Evolutionary conservation across 768 basidiomycete genomes (phyloP).

Genomic region (Lepiota brunneoincarnata): DNA sequence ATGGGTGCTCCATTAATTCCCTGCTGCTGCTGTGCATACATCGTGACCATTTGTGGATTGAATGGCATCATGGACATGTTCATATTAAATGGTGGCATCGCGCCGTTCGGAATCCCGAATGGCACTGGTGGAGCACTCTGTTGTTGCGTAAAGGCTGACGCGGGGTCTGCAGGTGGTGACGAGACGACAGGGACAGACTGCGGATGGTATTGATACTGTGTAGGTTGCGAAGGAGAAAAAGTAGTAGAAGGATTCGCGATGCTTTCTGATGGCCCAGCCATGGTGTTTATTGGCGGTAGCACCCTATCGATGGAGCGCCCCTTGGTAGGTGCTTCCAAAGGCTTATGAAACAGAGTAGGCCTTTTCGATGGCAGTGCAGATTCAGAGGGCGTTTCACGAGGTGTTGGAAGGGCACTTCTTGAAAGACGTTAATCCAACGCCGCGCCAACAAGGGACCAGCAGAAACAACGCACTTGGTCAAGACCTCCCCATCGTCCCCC

Average conservation of each 20-base stretch:
- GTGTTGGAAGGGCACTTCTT: constrained; percentile 65
- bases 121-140: constrained; percentile 2
- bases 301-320: not conserved
- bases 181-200: constrained; percentile 1
- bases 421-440: constrained; percentile 17
- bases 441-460: constrained; percentile 7
- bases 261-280: not conserved
- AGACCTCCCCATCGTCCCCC: constrained; percentile 37
- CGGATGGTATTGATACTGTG: not conserved
- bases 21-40: constrained; percentile 13
- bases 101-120: not conserved
- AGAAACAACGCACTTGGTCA: constrained; percentile 41
- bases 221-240: not conserved
- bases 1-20: not conserved
- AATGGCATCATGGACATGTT: constrained; percentile 10
- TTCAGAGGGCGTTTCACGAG: constrained; percentile 52
- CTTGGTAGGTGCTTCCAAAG: not conserved
- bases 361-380: constrained; percentile 3
- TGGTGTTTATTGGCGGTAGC: not conserved
- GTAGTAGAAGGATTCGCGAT: not conserved
- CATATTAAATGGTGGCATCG: constrained; percentile 10
- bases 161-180: not conserved
- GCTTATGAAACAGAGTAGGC: not conserved
- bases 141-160: constrained; percentile 6
- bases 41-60: constrained; percentile 1